Base-by-base conservation (phyloP, 2,329 filamentous ascomycete genomes). In the Ophiostoma montium region DNA sequence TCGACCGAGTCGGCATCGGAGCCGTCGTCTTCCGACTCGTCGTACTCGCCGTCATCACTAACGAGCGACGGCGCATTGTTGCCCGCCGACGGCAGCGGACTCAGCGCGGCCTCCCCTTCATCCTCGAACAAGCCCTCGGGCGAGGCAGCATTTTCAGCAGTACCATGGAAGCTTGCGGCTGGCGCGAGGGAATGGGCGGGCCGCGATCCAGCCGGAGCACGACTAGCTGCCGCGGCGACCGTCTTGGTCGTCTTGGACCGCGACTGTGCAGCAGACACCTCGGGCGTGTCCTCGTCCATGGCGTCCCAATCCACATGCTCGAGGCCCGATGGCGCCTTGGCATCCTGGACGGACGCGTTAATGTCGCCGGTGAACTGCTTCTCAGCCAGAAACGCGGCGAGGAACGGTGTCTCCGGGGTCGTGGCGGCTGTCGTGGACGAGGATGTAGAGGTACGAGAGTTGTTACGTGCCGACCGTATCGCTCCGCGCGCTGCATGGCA, bases 11-110 rank as follows among this genome's bases (percentile, higher is more conserved):
- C 78, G 5, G 78, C 81, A 39, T 72, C 73, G 4, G 77, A 82
- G 42, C 71, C 74, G 52, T 78, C 77, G 50, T 83, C 78, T 1
- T 83, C 78, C 1, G 81, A 85, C 50, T 83, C 78, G 56, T 84
- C 83, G 58, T 84, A 86, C 60, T 87, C 84, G 57, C 83, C 82
- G 59, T 87, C 83, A 63, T 89, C 84, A 64, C 83, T 86, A 59
- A 88, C 83, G 45, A 89, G 71, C 57, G 82, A 87, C 19, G 84
- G 84, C 9, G 84, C 83, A 56, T 85, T 84, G 63, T 86, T 86
- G 62, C 82, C 84, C 46, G 81, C 71, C 41, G 80, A 65, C 0
- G 81, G 83, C 57, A 79, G 78, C 5, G 83, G 83, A 57, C 81
- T 86, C 50, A 85, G 64, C 48, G 84, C 78, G 43, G 71, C 69